Conservation (phyloP, 768 basidiomycete species). For the Naganishia friedmannii region DNA sequence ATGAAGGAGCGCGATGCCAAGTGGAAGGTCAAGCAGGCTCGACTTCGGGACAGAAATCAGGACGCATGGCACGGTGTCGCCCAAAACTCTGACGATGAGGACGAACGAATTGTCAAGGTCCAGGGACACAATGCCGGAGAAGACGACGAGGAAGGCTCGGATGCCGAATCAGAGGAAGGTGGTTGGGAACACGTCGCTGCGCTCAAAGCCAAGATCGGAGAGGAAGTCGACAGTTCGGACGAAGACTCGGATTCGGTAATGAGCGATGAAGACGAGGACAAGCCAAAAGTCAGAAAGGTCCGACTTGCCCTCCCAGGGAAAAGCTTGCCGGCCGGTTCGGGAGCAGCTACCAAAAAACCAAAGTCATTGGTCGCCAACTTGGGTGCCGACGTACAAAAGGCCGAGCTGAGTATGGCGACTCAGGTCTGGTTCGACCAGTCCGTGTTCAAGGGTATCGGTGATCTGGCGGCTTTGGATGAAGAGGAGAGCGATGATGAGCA, state of each 20-base stretch:
- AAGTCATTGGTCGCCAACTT: slow-evolving; percentile 57
- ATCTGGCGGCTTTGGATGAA: slow-evolving; percentile 53
- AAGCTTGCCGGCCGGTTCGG: slow-evolving; percentile 32
- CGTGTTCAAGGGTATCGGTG: slow-evolving; percentile 69
- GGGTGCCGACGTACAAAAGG: slow-evolving; percentile 49
- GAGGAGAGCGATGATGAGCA: slow-evolving; percentile 55
- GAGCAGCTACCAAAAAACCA: slow-evolving; percentile 26
- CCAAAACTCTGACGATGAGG: slow-evolving; percentile 41
- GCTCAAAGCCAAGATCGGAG: slow-evolving; percentile 45
- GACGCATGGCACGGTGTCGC: slow-evolving; percentile 78
- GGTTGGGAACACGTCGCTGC: slow-evolving; percentile 52
- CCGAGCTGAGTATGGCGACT: slow-evolving; percentile 57
- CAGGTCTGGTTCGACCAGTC: slow-evolving; percentile 96
- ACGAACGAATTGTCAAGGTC: slow-evolving; percentile 58
- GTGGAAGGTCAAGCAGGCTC: slow-evolving; percentile 74
- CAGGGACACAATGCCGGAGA: slow-evolving; percentile 42
- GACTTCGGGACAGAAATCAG: slow-evolving; percentile 67
- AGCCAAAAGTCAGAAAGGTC: slow-evolving; percentile 36
- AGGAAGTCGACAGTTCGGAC: slow-evolving; percentile 41
- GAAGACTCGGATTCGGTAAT: slow-evolving; percentile 61
- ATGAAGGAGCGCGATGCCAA: slow-evolving; percentile 81
- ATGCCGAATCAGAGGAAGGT: slow-evolving; percentile 53
- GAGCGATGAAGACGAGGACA: slow-evolving; percentile 50
- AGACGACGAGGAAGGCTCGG: slow-evolving; percentile 59
- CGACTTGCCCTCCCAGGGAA: slow-evolving; percentile 32